Evolutionary conservation across 1,284 basidiomycete species (phyloP), one percentile per base, ranked within the genome.

Genomic region (Anthracocystis panici-leucophaei): DNA sequence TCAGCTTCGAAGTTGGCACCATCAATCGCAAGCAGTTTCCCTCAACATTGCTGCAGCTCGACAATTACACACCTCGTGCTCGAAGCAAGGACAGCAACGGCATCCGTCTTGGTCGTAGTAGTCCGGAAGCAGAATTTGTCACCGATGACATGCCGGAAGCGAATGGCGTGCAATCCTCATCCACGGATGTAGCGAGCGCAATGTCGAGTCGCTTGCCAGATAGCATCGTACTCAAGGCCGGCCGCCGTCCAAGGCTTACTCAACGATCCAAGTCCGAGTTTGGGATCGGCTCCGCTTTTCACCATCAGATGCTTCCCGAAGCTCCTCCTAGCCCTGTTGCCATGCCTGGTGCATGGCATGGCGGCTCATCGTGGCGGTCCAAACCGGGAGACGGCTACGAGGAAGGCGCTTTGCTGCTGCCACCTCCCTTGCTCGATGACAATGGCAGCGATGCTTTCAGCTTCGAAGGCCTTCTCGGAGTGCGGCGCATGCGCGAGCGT

Each of bases 321-420:
- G 72, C 79, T 3, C 82, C 82, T 46, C 78, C 81, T 2, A 79
- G 78, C 33, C 82, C 82, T 6, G 56, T 84, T 8, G 80, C 71
- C 5, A 84, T 84, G 82, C 82, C 82, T 0, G 82, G 82, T n/a
- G 80, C 75, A 1, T 84, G 77, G 79, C 75, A 67, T 1, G 78
- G 73, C 18, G 77, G 79, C 14, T 61, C 60, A 7, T 63, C 69
- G 8, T 78, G 77, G 71, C 51, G 77, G 3, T 56, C 63, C n/a
- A 73, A 68, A 23, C 62, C 66, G 12, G 72, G 71, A 5, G 75
- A 78, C 27, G 70, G 74, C 23, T 72, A 79, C 46, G 72, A 78
- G 21, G 78, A 81, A n/a, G 80, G 79, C 14, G 73, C 78, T 0
- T 61, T 83, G n/a, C 62, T 82, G 14, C 68, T 84, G 2, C 83